Percentiles rank a stretch among this genome's conserved stretches.
These are phyloP conservation scores for Taphrina betulina DNA, from an alignment of 1,139 yeast species.

Conservation along the genomic window DNA sequence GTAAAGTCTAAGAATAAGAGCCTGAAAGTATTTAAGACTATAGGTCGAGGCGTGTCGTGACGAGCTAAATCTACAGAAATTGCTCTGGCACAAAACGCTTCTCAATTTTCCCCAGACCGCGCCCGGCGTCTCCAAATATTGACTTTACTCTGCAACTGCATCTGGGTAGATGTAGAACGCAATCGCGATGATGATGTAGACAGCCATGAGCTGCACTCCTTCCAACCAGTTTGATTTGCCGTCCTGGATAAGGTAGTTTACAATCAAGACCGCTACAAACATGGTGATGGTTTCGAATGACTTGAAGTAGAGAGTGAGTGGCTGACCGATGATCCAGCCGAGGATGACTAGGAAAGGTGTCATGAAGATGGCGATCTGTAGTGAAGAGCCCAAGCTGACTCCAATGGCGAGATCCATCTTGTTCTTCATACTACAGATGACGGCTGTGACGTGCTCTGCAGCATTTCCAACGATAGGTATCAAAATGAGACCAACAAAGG, in stretches of 20 bases:
- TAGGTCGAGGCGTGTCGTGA: no score
- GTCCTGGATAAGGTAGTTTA: conserved; percentile 77
- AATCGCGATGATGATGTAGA: conserved; percentile 80
- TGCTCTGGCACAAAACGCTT: no score
- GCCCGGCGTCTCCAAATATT: no score
- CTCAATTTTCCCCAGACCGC: no score
- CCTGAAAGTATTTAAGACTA: no score
- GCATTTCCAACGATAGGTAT: conserved; percentile 98
- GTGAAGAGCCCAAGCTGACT: conserved; percentile 92
- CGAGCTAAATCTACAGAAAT: no score
- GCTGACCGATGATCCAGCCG: conserved; percentile 76
- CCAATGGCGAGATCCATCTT: conserved; percentile 96
- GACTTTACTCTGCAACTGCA: conserved; percentile 20
- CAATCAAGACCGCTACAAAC: conserved; percentile 82
- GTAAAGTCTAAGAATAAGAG: no score
- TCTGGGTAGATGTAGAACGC: conserved; percentile 85
- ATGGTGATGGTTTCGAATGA: conserved; percentile 91
- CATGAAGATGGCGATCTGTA: conserved; percentile 90
- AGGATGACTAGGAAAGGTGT: conserved; percentile 91
- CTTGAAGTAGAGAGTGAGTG: conserved; percentile 89
- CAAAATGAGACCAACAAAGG: conserved; percentile 88
- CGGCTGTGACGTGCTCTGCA: conserved; percentile 97
- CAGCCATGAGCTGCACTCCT: conserved; percentile 86
- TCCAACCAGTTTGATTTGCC: conserved; percentile 98
- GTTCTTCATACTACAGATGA: conserved; percentile 89